Conservation (phyloP, 306 rosid species). For the Luffa aegyptiaca region DNA sequence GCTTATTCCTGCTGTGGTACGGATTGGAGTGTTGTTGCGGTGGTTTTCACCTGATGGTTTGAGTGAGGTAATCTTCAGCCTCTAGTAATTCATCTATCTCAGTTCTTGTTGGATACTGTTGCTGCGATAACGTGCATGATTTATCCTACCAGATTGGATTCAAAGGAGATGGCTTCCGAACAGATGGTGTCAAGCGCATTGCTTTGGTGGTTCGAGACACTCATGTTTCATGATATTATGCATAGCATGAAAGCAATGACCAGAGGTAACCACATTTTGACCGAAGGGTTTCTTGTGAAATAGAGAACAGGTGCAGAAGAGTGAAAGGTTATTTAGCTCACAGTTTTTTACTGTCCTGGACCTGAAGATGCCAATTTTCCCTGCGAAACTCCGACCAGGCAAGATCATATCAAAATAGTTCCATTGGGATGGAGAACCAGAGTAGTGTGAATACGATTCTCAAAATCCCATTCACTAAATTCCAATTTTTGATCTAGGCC, state of each 20-base stretch:
- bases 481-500: conserved; percentile 34
- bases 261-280: conserved; percentile 23
- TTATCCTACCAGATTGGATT: conserved; percentile 47
- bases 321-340: conserved; percentile 32
- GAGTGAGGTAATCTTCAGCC: conserved; percentile 50
- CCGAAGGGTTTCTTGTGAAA: conserved; percentile 34
- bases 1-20: conserved; percentile 84
- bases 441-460: conserved; percentile 19
- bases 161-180: conserved; percentile 61
- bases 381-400: conserved; percentile 16
- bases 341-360: conserved; percentile 16
- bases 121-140: not conserved
- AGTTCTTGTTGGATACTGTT: not conserved
- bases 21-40: conserved; percentile 63
- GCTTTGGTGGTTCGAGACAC: conserved; percentile 60
- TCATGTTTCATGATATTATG: conserved; percentile 60
- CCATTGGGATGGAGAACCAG: conserved; percentile 18
- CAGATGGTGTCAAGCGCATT: conserved; percentile 70
- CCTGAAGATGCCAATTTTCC: conserved; percentile 20
- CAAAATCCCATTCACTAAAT: conserved; percentile 20
- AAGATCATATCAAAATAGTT: conserved; percentile 15
- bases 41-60: conserved; percentile 77
- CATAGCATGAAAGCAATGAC: conserved; percentile 16
- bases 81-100: not conserved
- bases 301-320: conserved; percentile 32